Conservation (phyloP, 441 rosid species). For the Pelargonium cotyledonis region DNA sequence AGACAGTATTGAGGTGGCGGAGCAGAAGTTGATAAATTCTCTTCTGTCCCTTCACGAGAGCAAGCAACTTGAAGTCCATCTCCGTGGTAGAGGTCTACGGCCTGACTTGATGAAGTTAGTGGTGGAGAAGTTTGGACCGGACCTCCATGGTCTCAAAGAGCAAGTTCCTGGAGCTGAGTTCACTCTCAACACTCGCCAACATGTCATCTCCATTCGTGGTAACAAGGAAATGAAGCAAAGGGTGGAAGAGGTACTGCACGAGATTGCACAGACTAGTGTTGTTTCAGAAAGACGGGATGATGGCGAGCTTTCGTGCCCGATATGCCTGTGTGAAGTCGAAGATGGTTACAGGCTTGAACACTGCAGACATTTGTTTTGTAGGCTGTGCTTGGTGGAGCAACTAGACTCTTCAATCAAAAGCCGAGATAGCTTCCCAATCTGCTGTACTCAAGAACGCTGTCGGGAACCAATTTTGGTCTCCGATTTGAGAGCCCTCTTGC, state of each 20-base stretch:
- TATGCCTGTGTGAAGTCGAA: slow-evolving; percentile 59
- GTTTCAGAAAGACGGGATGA: slow-evolving; percentile 18
- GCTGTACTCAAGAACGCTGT: slow-evolving; percentile 53
- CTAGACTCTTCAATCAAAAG: slow-evolving; percentile 65
- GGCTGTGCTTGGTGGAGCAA: slow-evolving; percentile 66
- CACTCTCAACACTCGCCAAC: slow-evolving; percentile 39
- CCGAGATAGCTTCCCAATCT: slow-evolving; percentile 57
- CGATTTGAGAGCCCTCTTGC: slow-evolving; percentile 55
- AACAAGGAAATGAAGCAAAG: slow-evolving; percentile 42
- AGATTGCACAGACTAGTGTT: slow-evolving; percentile 32
- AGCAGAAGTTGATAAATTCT: slow-evolving; percentile 41
- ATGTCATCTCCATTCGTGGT: slow-evolving; percentile 44
- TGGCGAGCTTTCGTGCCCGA: slow-evolving; percentile 41
- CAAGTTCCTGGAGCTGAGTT: slow-evolving; percentile 50
- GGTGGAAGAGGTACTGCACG: slow-evolving; percentile 42
- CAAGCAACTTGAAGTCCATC: slow-evolving; percentile 57
- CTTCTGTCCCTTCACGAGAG: slow-evolving; percentile 44
- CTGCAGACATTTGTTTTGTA: slow-evolving; percentile 50
- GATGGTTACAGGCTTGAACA: slow-evolving; percentile 54
- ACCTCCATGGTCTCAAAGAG: slow-evolving; percentile 54
- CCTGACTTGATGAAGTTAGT: slow-evolving; percentile 67
- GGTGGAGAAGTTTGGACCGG: slow-evolving; percentile 59
- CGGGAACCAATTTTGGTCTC: slow-evolving; percentile 40
- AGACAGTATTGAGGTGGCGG: slow-evolving; percentile 34
- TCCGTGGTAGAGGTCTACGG: slow-evolving; percentile 44